phyloP scores from a whole-genome alignment of 305 asterid genomes.

The Galium porrigens region DNA sequence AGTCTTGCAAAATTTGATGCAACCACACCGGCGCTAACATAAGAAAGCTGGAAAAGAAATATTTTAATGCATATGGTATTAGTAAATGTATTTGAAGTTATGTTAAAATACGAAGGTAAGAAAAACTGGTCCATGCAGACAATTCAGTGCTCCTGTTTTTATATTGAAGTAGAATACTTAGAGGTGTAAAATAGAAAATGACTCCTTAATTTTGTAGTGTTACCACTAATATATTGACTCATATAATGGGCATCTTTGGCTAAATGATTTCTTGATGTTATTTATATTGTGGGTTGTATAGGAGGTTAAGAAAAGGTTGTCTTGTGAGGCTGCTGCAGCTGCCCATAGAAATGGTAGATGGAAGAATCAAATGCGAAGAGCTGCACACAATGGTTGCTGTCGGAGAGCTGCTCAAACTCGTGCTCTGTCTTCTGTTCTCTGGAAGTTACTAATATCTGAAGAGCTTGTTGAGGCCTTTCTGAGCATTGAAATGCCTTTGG shows the following conservation, averaged over 20 bases:
- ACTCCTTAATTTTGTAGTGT: not conserved
- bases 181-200: not conserved
- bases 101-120: not conserved
- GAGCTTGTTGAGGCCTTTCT: conserved; percentile 55
- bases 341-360: conserved; percentile 79
- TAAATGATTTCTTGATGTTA: not conserved
- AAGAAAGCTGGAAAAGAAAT: not conserved
- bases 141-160: not conserved
- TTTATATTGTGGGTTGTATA: conserved; percentile 20
- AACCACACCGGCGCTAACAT: not conserved
- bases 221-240: not conserved
- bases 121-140: not conserved
- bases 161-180: not conserved
- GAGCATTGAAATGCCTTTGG: conserved; percentile 68
- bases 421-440: conserved; percentile 59
- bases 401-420: conserved; percentile 82
- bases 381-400: conserved; percentile 94
- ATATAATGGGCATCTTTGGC: not conserved
- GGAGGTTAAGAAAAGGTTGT: conserved; percentile 86
- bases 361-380: conserved; percentile 88
- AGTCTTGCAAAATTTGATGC: not conserved
- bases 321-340: conserved; percentile 72
- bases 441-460: conserved; percentile 78
- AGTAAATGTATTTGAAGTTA: not conserved
- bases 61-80: not conserved